phyloP scores from a whole-genome alignment of 306 rosid genomes.

The Lotus japonicus region DNA sequence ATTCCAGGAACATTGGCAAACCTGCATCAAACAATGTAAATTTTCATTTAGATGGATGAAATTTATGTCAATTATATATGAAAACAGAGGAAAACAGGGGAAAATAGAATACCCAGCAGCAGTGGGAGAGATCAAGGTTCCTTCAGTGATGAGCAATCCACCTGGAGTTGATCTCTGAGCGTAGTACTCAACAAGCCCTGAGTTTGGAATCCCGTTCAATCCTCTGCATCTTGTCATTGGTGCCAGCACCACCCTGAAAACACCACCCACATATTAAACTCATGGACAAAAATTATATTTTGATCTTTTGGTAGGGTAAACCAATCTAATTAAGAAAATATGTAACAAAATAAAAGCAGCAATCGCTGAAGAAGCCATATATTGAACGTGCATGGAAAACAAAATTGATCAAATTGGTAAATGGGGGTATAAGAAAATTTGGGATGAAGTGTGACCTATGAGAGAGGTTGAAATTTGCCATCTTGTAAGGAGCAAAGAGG shows the following conservation, averaged over 20 bases:
- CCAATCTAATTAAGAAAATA: no score
- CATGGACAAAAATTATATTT: no score
- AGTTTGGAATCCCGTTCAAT: conserved; percentile 24
- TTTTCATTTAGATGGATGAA: not conserved
- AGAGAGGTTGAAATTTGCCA: conserved; percentile 34
- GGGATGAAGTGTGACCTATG: no score
- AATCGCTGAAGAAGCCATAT: no score
- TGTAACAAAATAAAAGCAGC: no score
- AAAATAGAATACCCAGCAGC: conserved; percentile 20
- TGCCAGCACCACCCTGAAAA: conserved; percentile 34
- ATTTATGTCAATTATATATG: no score
- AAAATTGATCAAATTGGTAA: no score
- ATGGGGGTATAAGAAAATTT: no score
- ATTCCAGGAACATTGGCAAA: conserved; percentile 42
- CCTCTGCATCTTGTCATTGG: conserved; percentile 45
- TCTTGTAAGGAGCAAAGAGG: conserved; percentile 50
- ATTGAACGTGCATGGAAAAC: no score
- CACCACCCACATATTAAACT: no score
- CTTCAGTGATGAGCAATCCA: conserved; percentile 35
- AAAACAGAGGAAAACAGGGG: no score
- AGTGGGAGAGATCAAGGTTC: conserved; percentile 34
- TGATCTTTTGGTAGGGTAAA: no score
- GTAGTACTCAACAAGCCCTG: conserved; percentile 23
- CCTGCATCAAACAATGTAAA: conserved; percentile 9
- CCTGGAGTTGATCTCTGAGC: conserved; percentile 31